phyloP scores from a whole-genome alignment of 2,329 filamentous ascomycete species.

The Sarocladium strictum region DNA sequence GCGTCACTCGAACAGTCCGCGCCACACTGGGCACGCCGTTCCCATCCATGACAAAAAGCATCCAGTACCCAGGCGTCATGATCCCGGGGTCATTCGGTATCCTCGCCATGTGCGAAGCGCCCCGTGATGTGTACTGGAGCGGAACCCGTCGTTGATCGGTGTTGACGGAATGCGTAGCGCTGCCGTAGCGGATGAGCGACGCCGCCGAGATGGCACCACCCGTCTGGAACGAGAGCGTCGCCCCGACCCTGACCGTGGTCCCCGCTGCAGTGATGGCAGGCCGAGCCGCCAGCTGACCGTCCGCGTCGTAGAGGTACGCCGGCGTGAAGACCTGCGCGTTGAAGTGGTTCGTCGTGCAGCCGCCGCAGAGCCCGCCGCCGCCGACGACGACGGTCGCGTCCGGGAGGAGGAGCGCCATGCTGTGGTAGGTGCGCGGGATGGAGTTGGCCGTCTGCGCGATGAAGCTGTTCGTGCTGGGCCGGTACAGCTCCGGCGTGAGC shows the following conservation, averaged over 20 bases:
- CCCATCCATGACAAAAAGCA: conserved; percentile 43
- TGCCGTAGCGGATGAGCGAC: conserved; percentile 42
- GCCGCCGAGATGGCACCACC: conserved; percentile 14
- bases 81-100: conserved; percentile 44
- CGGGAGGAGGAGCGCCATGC: conserved; percentile 39
- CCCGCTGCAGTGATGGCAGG: conserved; percentile 14
- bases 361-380: conserved; percentile 37
- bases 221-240: conserved; percentile 14
- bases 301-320: conserved; percentile 44
- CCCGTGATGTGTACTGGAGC: conserved; percentile 22
- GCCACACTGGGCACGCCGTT: conserved; percentile 40
- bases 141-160: conserved; percentile 51
- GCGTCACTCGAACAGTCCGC: conserved; percentile 25
- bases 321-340: conserved; percentile 38
- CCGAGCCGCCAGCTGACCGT: conserved; percentile 29
- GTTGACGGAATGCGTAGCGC: conserved; percentile 49
- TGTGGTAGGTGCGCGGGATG: conserved; percentile 44
- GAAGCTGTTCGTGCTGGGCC: conserved; percentile 29
- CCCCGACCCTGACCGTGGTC: background rate
- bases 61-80: conserved; percentile 46
- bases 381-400: conserved; percentile 48
- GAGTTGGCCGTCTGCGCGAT: conserved; percentile 28
- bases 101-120: conserved; percentile 28
- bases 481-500: conserved; percentile 39
- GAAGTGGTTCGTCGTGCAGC: conserved; percentile 8